phyloP scores from a whole-genome alignment of 441 rosid genomes.

The Erysimum cheiri region DNA sequence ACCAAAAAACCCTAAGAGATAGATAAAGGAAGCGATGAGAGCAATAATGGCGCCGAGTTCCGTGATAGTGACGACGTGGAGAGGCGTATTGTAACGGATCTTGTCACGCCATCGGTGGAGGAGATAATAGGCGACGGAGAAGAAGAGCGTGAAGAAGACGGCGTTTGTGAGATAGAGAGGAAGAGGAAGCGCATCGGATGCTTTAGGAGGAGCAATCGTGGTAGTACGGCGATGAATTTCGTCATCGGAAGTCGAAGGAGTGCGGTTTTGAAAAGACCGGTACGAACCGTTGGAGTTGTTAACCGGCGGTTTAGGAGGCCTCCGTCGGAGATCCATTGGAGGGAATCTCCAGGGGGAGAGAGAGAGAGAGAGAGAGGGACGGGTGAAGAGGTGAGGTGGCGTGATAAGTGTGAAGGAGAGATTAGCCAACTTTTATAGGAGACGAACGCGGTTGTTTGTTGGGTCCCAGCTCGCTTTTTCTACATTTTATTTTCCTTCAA shows the following conservation, averaged over 20 bases:
- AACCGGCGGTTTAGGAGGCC: conserved; percentile 39
- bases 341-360: conserved; percentile 44
- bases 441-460: conserved; percentile 24
- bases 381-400: conserved; percentile 35
- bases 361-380: conserved; percentile 19
- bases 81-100: conserved; percentile 82
- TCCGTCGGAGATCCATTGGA: conserved; percentile 42
- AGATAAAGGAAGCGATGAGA: conserved; percentile 76
- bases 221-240: conserved; percentile 21
- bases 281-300: conserved; percentile 12
- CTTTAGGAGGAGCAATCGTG: conserved; percentile 48
- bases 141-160: conserved; percentile 84
- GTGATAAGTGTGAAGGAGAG: conserved; percentile 43
- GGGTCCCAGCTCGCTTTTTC: conserved; percentile 10
- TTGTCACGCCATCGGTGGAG: conserved; percentile 89
- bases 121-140: conserved; percentile 77
- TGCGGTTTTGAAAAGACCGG: conserved; percentile 20
- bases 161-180: conserved; percentile 79
- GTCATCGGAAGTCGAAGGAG: conserved; percentile 1
- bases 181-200: conserved; percentile 83
- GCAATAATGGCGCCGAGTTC: conserved; percentile 74
- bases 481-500: not conserved
- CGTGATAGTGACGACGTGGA: conserved; percentile 72
- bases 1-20: conserved; percentile 84
- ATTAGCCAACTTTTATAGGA: conserved; percentile 28